Evolutionary conservation across 768 basidiomycete genomes (phyloP).

Genomic region (Boletales sp.): DNA sequence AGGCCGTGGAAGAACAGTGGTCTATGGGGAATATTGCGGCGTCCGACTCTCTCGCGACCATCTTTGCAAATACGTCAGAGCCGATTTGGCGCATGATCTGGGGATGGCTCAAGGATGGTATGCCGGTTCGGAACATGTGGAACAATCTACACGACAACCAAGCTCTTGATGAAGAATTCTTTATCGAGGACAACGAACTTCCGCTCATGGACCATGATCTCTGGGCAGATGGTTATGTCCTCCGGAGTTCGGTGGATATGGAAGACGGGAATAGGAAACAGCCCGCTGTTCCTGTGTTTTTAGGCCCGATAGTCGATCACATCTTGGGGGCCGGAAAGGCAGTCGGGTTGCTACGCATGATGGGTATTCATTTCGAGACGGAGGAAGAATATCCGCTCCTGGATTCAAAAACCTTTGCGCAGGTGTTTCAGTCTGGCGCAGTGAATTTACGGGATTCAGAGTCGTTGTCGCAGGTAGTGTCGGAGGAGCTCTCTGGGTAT

Average conservation of each 20-base stretch:
- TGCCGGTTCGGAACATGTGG: slow-evolving; percentile 46
- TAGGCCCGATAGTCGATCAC: slow-evolving; percentile 55
- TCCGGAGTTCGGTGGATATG: slow-evolving; percentile 41
- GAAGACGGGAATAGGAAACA: slow-evolving; percentile 25
- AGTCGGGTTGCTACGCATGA: slow-evolving; percentile 65
- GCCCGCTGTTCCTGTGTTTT: slow-evolving; percentile 51
- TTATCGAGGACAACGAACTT: slow-evolving; percentile 70
- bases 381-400: slow-evolving; percentile 28
- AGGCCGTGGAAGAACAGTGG: slow-evolving; percentile 52
- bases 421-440: slow-evolving; percentile 34
- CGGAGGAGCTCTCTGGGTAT: slow-evolving; percentile 56
- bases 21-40: slow-evolving; percentile 56
- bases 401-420: slow-evolving; percentile 42
- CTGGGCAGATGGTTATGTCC: slow-evolving; percentile 69
- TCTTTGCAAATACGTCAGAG: slow-evolving; percentile 62
- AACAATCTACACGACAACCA: slow-evolving; percentile 16
- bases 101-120: slow-evolving; percentile 70
- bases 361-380: slow-evolving; percentile 29
- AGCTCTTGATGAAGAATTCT: slow-evolving; percentile 69
- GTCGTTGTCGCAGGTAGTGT: slow-evolving; percentile 57
- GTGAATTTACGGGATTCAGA: slow-evolving; percentile 52
- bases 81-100: slow-evolving; percentile 74
- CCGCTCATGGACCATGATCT: slow-evolving; percentile 69
- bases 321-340: slow-evolving; percentile 73
- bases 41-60: slow-evolving; percentile 53